Evolutionary conservation across 2,329 filamentous ascomycete species (phyloP), one percentile per base, ranked within the genome.

Genomic region (Talaromyces sp.): DNA sequence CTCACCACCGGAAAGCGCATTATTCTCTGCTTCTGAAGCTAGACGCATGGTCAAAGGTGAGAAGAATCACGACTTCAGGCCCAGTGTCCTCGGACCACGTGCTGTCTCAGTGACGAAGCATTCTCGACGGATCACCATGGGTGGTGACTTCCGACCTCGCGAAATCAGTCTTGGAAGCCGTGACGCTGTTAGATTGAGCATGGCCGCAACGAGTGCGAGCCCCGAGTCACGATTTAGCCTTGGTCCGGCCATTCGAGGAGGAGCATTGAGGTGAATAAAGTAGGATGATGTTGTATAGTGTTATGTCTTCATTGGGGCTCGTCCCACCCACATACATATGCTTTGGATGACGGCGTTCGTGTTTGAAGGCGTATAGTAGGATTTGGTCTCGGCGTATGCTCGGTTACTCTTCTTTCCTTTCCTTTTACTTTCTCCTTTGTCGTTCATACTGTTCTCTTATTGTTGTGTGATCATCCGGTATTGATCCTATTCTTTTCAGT

Each of bases 21-120:
- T 86, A 70, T 88, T 88, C 70, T 86, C 84, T 0, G 83, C 85
- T 22, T 80, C 81, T 56, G 85, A 87, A 61, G 85, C 86, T 25
- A 78, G 86, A 43, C 78, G 86, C 13, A 87, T 89, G 83, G 82
- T 85, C 39, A 84, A 81, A 67, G 81, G 78, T 50, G 81, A 85
- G 33, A 83, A 82, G 63, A 82, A 83, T 41, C 76, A 78, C 51
- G 80, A 82, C 17, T 77, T 75, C 65, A 81, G 80, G 60, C 73
- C 74, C 39, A 82, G 79, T 58, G 84, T 88, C 13, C 73, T 88
- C 52, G 85, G 83, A 63, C 86, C 86, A 28, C 77, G 84, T 35
- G 79, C 78, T 28, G 76, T 82, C 17, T 81, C 84, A 1, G 78
- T 87, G 28, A 78, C 80, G 65, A 88, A 87, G 68, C 71, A 72